Evolutionary conservation across 2,329 filamentous ascomycete genomes (phyloP).

Genomic region (Venturia aucupariae): DNA sequence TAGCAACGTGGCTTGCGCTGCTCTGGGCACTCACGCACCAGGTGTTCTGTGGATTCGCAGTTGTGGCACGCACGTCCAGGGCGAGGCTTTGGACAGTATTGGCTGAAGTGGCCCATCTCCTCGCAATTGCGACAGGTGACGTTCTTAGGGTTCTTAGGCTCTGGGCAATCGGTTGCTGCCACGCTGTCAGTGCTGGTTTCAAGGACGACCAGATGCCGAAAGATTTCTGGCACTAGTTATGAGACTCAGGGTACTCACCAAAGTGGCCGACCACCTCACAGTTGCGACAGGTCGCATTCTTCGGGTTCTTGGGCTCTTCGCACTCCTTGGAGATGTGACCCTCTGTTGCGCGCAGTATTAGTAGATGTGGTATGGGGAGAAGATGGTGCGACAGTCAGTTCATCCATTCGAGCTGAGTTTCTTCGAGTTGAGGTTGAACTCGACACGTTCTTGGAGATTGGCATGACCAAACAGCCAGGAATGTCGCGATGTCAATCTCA

Average conservation of each 20-base stretch:
- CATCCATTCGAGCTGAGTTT: not conserved
- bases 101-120: constrained; percentile 27
- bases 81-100: constrained; percentile 47
- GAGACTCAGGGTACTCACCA: no score
- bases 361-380: constrained; percentile 45
- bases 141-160: constrained; percentile 44
- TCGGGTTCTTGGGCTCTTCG: constrained; percentile 29
- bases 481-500: not conserved
- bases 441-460: not conserved
- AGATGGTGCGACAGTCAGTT: not conserved
- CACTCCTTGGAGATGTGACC: constrained; percentile 15
- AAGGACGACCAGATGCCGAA: no score
- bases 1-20: constrained; percentile 44
- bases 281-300: constrained; percentile 58
- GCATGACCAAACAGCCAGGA: not conserved
- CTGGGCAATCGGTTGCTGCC: constrained; percentile 37
- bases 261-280: constrained; percentile 43
- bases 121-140: constrained; percentile 41
- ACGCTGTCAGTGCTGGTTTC: no score
- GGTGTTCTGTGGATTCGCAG: constrained; percentile 28
- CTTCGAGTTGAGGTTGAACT: not conserved
- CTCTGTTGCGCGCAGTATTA: constrained; percentile 25
- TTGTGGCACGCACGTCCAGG: constrained; percentile 38
- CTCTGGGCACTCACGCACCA: constrained; percentile 21
- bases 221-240: no score